Base-by-base conservation (phyloP, 192 early-diverging fungal species). In the Entomortierella lignicola region DNA sequence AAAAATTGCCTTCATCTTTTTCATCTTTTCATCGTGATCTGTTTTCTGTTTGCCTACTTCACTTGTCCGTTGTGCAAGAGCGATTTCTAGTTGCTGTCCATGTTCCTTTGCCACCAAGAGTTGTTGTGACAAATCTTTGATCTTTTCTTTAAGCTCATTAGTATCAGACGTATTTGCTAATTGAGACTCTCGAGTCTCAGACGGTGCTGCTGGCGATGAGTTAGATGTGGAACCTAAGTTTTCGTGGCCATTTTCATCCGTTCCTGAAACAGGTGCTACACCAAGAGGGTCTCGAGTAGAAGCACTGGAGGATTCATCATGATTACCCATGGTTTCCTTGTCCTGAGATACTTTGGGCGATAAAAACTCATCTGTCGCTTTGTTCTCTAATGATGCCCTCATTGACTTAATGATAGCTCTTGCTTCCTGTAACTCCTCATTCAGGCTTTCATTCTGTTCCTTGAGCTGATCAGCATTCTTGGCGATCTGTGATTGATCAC, bases 1-100 rank as follows among this genome's bases (percentile, higher is more conserved):
- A 64, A 89, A 89, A 11, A 89, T 87, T 0, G 82, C 88, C 80
- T 83, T 77, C 86, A 87, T 89, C 63, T 88, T 86, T 52, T 87
- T 89, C 60, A 88, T 52, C 55, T 90, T 89, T 23, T 86, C 86
- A 29, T 89, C 84, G 32, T 87, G 83, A 54, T 88, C 88, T 29
- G 63, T 65, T 85, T 77, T 67, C 29, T 69, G 50, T 18, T 83
- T 81, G 17, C 62, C 63, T 4, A 77, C 32, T 7, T 85, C 84
- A 4, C 30, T 48, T n/a, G 71, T 52, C 27, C 54, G 52, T 53
- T 69, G 60, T 7, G n/a, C 42, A 0, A 79, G 42, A 17, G 61
- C 20, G 7, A 23, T 37, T 21, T 79, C 62, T 29, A 79, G 13
- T 21, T 69, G 32, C 30, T 56, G 44, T n/a, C 29, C 65, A n/a